phyloP scores from a whole-genome alignment of 805 yeast genomes.

The Myxozyma geophila region DNA sequence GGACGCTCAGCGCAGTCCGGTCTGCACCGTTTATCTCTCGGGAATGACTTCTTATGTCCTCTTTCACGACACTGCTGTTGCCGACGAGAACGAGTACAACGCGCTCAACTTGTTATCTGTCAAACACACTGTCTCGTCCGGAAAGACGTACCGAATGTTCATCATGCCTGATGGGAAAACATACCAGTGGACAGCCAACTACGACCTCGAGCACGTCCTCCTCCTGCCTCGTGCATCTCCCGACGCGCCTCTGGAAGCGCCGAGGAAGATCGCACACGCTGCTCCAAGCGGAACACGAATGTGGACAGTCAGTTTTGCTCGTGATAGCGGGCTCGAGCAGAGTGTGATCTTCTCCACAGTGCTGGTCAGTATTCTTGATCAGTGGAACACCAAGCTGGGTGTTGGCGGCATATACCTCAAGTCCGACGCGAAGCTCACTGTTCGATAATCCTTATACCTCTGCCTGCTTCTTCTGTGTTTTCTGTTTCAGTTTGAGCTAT shows the following conservation, averaged over 20 bases:
- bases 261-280: background rate
- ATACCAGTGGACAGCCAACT: conserved; percentile 69
- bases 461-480: background rate
- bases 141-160: conserved; percentile 64
- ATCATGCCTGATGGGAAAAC: conserved; percentile 62
- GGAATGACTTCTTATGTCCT: conserved; percentile 25
- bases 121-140: conserved; percentile 63
- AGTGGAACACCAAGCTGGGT: conserved; percentile 64
- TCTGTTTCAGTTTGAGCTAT: background rate
- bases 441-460: conserved; percentile 4
- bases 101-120: conserved; percentile 39
- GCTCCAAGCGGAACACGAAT: background rate
- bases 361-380: conserved; percentile 63
- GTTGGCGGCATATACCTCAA: conserved; percentile 59
- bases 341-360: conserved; percentile 62
- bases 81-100: background rate
- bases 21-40: conserved; percentile 23
- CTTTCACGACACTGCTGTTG: conserved; percentile 11
- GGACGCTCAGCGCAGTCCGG: conserved; percentile 2
- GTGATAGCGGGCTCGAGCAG: background rate
- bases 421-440: conserved; percentile 23
- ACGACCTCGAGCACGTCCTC: conserved; percentile 55
- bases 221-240: background rate
- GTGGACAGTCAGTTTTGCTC: conserved; percentile 3
- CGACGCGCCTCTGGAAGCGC: background rate